Conservation (phyloP, 768 basidiomycete species). For the Pleurotus cornucopiae region DNA sequence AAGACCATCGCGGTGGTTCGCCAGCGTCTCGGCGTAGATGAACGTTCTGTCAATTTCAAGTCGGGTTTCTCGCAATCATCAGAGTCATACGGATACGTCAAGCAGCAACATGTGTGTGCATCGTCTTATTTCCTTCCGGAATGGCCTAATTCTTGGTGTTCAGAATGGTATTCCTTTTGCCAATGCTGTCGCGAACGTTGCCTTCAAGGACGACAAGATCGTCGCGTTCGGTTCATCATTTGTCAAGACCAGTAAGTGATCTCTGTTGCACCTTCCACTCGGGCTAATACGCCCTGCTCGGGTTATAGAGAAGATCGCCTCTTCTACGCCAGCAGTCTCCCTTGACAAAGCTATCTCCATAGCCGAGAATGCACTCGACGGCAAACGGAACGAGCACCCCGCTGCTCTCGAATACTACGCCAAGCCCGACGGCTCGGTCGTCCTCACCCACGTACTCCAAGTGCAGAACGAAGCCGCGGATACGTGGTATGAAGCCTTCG, state of each 20-base stretch:
- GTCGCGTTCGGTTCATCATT: conserved; percentile 44
- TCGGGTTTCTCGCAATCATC: conserved; percentile 20
- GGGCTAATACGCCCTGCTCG: neutral
- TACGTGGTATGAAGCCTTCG: conserved; percentile 54
- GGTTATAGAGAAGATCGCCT: conserved; percentile 20
- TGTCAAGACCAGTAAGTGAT: conserved; percentile 32
- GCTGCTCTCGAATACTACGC: conserved; percentile 31
- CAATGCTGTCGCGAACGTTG: conserved; percentile 41
- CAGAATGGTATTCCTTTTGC: conserved; percentile 27
- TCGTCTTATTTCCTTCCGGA: neutral
- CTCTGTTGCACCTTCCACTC: neutral
- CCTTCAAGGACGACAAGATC: conserved; percentile 35
- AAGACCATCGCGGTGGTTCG: conserved; percentile 20
- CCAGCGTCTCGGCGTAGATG: conserved; percentile 18
- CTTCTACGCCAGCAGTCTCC: conserved; percentile 31
- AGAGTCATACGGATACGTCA: conserved; percentile 22
- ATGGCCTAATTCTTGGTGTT: neutral
- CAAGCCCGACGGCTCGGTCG: conserved; percentile 31
- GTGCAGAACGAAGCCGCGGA: conserved; percentile 26
- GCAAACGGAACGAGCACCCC: conserved; percentile 35
- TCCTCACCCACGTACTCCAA: conserved; percentile 34
- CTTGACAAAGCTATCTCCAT: conserved; percentile 28
- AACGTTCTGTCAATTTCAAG: conserved; percentile 17
- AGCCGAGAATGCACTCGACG: conserved; percentile 32
- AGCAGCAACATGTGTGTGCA: conserved; percentile 20